Evolutionary conservation across 441 rosid genomes (phyloP), one percentile per base, ranked within the genome.

Genomic region (Daphne laureola): DNA sequence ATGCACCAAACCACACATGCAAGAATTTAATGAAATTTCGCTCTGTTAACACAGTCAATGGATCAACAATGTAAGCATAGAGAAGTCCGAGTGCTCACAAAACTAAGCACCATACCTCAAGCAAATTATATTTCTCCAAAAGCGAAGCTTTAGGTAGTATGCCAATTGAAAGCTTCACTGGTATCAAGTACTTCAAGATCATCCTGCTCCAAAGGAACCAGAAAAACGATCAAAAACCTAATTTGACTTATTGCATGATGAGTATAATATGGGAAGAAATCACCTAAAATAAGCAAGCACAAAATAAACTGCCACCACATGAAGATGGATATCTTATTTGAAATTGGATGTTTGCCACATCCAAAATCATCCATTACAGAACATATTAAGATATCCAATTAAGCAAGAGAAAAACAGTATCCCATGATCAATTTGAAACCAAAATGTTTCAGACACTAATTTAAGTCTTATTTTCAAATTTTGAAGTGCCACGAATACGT

Each of bases 131-230:
- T 54, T 76, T 80, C 74, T 72, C 73, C 42, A 92, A 75, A 58
- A 89, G 84, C 78, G 69, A 64, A 54, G 81, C 73, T 27, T 53
- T 68, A 12, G 96, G 98, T 66, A 92, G 66, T 55, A 83, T 76
- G 68, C 95, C 95, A 26, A 83, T 53, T 5, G 96, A 89, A 65
- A 89, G 88, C 81, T 86, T 92, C 59, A 92, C 98, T 2, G 97
- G 97, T 70, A 89, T 81, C 69, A 92, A 71, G 69, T 89, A 92
- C 67, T 89, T 92, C 46, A 92, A 71, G 70, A 89, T 84, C 98
- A 86, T 93, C 92, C 97, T 89, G 73, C 53, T 51, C 25, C 41
- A 73, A 43, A 11, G 38, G 57, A 61, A 50, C 43, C 0, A 27
- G 17, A 51, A 26, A 15, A 54, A 51, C 16, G 42, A 51, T 17